phyloP scores from a whole-genome alignment of 1,284 basidiomycete species.

The Erythrobasidium hasegawianum region DNA sequence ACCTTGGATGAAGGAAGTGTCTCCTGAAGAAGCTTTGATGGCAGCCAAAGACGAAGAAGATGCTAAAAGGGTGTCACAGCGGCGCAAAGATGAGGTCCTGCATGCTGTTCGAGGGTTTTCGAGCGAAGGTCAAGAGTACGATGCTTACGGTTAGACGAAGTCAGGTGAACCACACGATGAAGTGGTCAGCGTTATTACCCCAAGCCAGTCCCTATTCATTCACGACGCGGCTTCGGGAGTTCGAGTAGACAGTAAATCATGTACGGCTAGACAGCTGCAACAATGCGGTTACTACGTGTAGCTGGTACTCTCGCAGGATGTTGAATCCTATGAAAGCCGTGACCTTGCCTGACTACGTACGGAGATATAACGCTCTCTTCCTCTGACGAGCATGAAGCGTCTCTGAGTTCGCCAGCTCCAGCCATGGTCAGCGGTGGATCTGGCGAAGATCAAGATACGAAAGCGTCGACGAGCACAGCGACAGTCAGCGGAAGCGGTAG shows the following conservation, averaged over 20 bases:
- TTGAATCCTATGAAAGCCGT: too few relatives aligned
- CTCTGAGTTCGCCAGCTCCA: too few relatives aligned
- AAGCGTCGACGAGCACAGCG: not conserved
- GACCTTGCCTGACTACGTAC: too few relatives aligned
- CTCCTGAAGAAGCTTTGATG: slow-evolving; percentile 63
- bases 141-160: slow-evolving; percentile 65
- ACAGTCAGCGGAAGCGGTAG: not conserved
- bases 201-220: slow-evolving; percentile 28
- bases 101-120: slow-evolving; percentile 76
- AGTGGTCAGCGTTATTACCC: too few relatives aligned
- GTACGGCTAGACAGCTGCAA: too few relatives aligned
- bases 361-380: too few relatives aligned
- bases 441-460: not conserved
- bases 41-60: slow-evolving; percentile 65
- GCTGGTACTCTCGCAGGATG: too few relatives aligned
- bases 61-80: slow-evolving; percentile 47
- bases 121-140: slow-evolving; percentile 82
- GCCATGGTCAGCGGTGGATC: not conserved
- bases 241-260: too few relatives aligned
- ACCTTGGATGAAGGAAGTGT: slow-evolving; percentile 65
- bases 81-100: slow-evolving; percentile 64
- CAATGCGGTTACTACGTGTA: too few relatives aligned
- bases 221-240: not conserved
- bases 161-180: too few relatives aligned
- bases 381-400: too few relatives aligned